Percentiles rank a stretch among this genome's conserved stretches.
These are phyloP conservation scores for Pyrus pyrifolia DNA, from an alignment of 306 rosid species.

Conservation along the genomic window DNA sequence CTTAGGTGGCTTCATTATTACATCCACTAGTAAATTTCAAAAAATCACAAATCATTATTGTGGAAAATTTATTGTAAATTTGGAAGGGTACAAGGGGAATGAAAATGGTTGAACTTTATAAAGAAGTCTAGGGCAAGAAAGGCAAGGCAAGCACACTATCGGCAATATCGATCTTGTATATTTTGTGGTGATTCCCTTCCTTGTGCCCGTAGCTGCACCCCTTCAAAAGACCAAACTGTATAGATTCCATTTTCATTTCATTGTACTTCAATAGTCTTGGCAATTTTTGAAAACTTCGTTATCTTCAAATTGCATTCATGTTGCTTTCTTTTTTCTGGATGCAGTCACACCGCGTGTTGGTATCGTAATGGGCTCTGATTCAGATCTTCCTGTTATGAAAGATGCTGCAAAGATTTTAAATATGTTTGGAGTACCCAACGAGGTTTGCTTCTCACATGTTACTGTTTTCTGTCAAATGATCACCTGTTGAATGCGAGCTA, in stretches of 20 bases:
- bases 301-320: neutral
- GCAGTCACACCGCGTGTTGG: conserved; percentile 68
- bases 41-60: neutral
- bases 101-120: neutral
- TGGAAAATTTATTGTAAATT: neutral
- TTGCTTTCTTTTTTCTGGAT: conserved; percentile 16
- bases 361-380: conserved; percentile 93
- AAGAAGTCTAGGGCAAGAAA: neutral
- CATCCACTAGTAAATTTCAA: neutral
- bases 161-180: neutral
- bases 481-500: neutral
- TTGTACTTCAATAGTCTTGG: neutral
- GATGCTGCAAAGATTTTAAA: conserved; percentile 72
- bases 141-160: neutral
- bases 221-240: neutral
- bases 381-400: conserved; percentile 92
- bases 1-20: neutral
- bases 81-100: neutral
- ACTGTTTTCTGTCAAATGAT: neutral
- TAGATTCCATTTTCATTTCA: neutral
- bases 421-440: conserved; percentile 63
- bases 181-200: neutral
- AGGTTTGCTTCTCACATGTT: conserved; percentile 34
- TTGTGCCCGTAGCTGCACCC: neutral
- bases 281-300: neutral